phyloP scores from a whole-genome alignment of 148 eudicot genomes.

The Polygonum maritimum region DNA sequence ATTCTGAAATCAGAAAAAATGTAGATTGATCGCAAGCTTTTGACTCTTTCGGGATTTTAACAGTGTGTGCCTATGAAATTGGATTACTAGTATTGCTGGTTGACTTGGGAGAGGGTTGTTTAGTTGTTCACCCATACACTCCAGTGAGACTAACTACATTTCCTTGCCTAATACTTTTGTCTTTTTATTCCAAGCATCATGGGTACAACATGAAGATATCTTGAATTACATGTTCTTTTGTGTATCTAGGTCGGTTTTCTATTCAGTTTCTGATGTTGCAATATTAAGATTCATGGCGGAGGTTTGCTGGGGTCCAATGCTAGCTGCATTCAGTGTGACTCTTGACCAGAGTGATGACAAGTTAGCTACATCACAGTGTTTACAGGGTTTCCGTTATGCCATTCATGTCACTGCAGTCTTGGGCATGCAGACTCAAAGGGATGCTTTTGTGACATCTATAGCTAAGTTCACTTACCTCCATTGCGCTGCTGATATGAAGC shows the following conservation, averaged over 20 bases:
- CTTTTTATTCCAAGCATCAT: neutral
- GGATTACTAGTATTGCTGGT: neutral
- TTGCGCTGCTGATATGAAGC: constrained; percentile 95
- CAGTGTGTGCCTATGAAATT: neutral
- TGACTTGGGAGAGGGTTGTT: neutral
- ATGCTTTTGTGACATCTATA: constrained; percentile 94
- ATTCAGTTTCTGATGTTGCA: constrained; percentile 68
- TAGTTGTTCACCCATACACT: neutral
- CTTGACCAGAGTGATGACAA: constrained; percentile 96
- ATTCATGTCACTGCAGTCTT: constrained; percentile 90
- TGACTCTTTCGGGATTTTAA: neutral
- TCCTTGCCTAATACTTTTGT: neutral
- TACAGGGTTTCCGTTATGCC: constrained; percentile 88
- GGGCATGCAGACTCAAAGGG: constrained; percentile 98
- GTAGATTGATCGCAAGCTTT: neutral
- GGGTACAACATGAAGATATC: neutral
- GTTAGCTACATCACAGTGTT: constrained; percentile 74
- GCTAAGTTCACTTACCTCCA: constrained; percentile 96
- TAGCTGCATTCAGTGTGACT: constrained; percentile 97
- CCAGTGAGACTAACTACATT: constrained; percentile 1
- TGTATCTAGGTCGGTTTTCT: constrained; percentile 59
- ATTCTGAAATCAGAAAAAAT: neutral
- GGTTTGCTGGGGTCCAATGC: constrained; percentile 99
- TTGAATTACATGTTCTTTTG: constrained; percentile 6
- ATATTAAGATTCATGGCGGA: constrained; percentile 97